phyloP scores from a whole-genome alignment of 306 rosid genomes.

The Chamaecrista fasciculata region DNA sequence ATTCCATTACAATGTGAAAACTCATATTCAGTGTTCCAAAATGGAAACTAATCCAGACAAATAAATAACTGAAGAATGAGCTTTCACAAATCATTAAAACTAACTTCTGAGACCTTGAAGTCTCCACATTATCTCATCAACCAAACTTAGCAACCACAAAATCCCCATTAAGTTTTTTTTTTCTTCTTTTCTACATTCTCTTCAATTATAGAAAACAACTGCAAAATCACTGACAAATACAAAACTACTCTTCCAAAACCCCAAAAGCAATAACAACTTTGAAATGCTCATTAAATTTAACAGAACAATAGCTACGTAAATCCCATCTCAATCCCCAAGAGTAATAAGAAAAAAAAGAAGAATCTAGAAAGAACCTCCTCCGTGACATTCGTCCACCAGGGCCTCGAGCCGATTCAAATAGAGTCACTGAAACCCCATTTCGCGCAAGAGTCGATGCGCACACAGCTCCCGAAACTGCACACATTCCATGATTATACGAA shows the following conservation, averaged over 20 bases:
- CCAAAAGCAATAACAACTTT: not conserved
- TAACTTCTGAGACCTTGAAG: not conserved
- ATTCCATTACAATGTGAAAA: too few species aligned
- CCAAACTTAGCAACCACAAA: not conserved
- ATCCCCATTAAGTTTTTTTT: too few species aligned
- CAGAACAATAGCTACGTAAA: not conserved
- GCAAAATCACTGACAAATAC: not conserved
- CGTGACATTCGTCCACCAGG: constrained; percentile 97
- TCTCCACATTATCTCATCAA: not conserved
- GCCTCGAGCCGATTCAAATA: constrained; percentile 92
- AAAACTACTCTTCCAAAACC: not conserved
- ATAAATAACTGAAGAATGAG: not conserved
- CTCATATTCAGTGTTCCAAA: too few species aligned
- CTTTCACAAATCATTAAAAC: not conserved
- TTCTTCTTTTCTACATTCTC: too few species aligned
- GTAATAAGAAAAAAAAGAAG: not conserved
- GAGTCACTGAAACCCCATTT: constrained; percentile 69
- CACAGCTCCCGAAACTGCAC: constrained; percentile 86
- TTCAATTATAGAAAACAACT: not conserved
- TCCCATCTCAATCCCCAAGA: not conserved
- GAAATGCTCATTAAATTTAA: constrained; percentile 7
- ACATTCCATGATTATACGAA: constrained; percentile 7
- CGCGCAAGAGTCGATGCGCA: constrained; percentile 82
- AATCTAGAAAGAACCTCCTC: constrained; percentile 66
- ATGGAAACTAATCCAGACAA: not conserved